These are phyloP conservation scores for Xylaria polymorpha DNA, from an alignment of 2,329 filamentous ascomycete genomes.

Conservation along the genomic window DNA sequence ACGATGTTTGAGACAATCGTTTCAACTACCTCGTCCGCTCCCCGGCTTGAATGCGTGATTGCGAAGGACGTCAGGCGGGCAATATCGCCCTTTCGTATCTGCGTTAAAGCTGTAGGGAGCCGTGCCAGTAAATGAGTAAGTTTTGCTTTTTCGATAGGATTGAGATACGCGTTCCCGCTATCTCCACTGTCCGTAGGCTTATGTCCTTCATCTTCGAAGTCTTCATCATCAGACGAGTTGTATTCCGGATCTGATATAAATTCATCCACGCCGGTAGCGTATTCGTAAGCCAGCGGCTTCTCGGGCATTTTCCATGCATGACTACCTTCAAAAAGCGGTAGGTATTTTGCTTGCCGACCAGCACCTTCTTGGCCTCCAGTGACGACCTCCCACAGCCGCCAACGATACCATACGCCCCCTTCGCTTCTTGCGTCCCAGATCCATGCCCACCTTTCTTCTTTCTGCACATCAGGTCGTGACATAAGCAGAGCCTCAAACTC, in stretches of 20 bases:
- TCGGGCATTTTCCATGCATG: constrained; percentile 83
- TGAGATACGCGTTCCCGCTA: constrained; percentile 74
- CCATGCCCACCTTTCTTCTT: constrained; percentile 92
- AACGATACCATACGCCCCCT: constrained; percentile 91
- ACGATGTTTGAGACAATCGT: constrained; percentile 86
- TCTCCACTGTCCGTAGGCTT: constrained; percentile 54
- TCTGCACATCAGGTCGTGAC: constrained; percentile 84
- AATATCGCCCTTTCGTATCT: constrained; percentile 84
- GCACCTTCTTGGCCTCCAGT: constrained; percentile 67
- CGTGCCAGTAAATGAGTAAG: constrained; percentile 85
- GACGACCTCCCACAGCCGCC: constrained; percentile 88
- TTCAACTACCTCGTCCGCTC: constrained; percentile 91
- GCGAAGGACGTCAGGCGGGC: constrained; percentile 89
- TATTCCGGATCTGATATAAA: constrained; percentile 88
- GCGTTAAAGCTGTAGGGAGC: constrained; percentile 79
- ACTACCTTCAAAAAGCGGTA: constrained; percentile 79
- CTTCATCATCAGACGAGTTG: constrained; percentile 87
- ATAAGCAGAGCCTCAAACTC: constrained; percentile 94
- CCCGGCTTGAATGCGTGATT: constrained; percentile 84
- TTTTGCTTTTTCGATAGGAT: constrained; percentile 85
- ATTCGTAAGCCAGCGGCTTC: constrained; percentile 81
- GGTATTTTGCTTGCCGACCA: constrained; percentile 61
- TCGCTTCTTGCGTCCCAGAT: constrained; percentile 85
- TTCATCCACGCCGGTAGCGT: constrained; percentile 78
- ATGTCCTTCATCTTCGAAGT: constrained; percentile 69